Evolutionary conservation across 352 stramenopile species (phyloP), one percentile per base, ranked within the genome.

Genomic region (Globisporangium perplexum): DNA sequence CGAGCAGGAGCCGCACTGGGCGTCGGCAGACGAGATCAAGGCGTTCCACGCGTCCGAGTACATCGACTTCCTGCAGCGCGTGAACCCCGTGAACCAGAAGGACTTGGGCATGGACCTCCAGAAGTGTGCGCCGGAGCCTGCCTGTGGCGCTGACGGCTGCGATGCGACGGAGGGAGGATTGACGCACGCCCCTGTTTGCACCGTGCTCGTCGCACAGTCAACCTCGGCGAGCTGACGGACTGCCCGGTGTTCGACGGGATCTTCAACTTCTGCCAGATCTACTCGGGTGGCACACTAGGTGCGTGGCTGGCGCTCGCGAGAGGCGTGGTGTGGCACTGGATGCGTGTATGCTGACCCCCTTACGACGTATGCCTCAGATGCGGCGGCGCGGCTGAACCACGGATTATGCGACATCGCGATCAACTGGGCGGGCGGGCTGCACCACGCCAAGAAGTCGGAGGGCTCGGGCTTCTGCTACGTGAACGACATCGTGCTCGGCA

Each of bases 381-480:
- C 93, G 26, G 97, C 97, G n/a, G 84, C 97, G 33, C 90, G 97
- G 57, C 74, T 99, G 28, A 99, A 99, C 62, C 87, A 98, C 46
- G 87, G 86, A 18, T 71, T 98, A 47, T 93, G 84, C 20, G 97
- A 99, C 69, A 97, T 99, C 66, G 97, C 98, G 31, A 98, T 99
- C 68, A 99, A 99, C 71, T 99, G 96, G 95, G 88, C 93, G 18
- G 97, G 97, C 36, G 97, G 97, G 24, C 65, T 99, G 50, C 97
- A 99, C 70, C 97, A 99, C 74, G 97, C 97, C 23, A 99, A 99
- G 68, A 98, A 98, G 62, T 96, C 92, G 18, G 97, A 99, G 68
- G 97, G 96, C 15, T 98, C 84, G 35, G 97, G 97, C 36, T 99
- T 99, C 71, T 99, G 97, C 75, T 99, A 99, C 69, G 93, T 99